A percentile compares a stretch with the other conserved stretches of the same genome.
Evolutionary conservation across 2,329 filamentous ascomycete species (phyloP).

Genomic region (Aureobasidium sp.): DNA sequence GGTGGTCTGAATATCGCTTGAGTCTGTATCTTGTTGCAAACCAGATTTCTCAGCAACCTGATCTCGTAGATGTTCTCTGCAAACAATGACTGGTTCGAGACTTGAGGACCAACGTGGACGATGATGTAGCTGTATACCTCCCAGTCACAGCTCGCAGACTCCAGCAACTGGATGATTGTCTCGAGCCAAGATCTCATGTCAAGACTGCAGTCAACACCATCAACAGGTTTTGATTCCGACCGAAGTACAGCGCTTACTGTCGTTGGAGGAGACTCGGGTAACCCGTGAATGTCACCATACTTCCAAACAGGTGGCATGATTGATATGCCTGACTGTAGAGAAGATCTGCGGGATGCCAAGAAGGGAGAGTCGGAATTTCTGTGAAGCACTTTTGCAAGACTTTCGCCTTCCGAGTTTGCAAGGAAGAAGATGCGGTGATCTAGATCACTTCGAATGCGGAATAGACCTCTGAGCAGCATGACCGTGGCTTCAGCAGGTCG

Average conservation of each 20-base stretch:
- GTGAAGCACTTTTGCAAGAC: constrained; percentile 57
- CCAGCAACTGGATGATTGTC: constrained; percentile 14
- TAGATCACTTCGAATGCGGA: constrained; percentile 75
- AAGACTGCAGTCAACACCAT: background rate
- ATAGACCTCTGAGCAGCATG: constrained; percentile 40
- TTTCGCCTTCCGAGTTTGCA: constrained; percentile 60
- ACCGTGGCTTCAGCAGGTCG: constrained; percentile 23
- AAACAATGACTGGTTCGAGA: constrained; percentile 85
- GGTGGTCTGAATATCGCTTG: constrained; percentile 77
- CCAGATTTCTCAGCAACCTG: constrained; percentile 60
- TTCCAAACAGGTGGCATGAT: constrained; percentile 42
- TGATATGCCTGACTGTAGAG: constrained; percentile 8
- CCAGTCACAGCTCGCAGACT: constrained; percentile 43
- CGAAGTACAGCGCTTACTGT: constrained; percentile 43
- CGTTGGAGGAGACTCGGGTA: constrained; percentile 45
- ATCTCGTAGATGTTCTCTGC: constrained; percentile 64
- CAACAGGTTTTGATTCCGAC: constrained; percentile 25
- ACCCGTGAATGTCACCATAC: constrained; percentile 43
- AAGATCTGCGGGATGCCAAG: constrained; percentile 8
- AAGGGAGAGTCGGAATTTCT: constrained; percentile 8
- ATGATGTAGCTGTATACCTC: constrained; percentile 87
- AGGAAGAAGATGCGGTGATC: constrained; percentile 67
- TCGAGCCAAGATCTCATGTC: constrained; percentile 15
- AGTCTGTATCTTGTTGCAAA: constrained; percentile 75
- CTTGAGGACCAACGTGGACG: constrained; percentile 74